Base-by-base conservation (phyloP, 2,329 filamentous ascomycete genomes). In the Pseudocercospora vitis region DNA sequence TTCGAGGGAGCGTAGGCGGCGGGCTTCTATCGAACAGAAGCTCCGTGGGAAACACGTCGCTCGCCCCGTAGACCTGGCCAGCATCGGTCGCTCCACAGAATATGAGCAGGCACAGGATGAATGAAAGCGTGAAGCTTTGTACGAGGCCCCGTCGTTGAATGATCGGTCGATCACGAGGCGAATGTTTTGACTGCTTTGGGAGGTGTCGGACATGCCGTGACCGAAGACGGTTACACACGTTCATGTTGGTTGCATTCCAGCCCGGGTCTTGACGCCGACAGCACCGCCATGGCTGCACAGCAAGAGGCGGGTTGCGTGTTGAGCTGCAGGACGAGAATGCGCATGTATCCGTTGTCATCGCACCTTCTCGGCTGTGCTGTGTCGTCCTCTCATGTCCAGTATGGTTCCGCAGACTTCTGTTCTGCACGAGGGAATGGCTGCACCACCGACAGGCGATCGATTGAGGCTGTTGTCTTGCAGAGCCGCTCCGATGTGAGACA, bases 21-120 rank as follows among this genome's bases (percentile, higher is more conserved):
- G 59, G 57, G 28, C 64, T 61, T 44, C 56, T 53, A 53, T 69
- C 66, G 56, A 63, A 66, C 28, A 67, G 48, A 14, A 67, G 58
- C 50, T 63, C 61, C 16, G 45, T 40, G 7, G 50, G 54, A 3
- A 56, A 53, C 21, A 56, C 33, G 3, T 58, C 49, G 37, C 52
- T 53, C 18, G 55, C 57, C 24, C 50, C 54, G 46, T 60, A 53
- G 24, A 58, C 31, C 26, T 50, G 35, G 24, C 55, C 47, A 12
- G 63, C 64, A 49, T 52, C 39, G 35, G 58, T 59, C 26, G 51
- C 55, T 53, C 50, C 56, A 54, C 53, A 59, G 24, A 63, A 53
- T 29, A 62, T 52, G 35, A 66, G 51, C 40, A 66, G 35, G 42
- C 55, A 57, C 53, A 60, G 53, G 26, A 68, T 35, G 5, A 64